Conservation (phyloP, 2,329 filamentous ascomycete species). For the Neodidymelliopsis sp. region DNA sequence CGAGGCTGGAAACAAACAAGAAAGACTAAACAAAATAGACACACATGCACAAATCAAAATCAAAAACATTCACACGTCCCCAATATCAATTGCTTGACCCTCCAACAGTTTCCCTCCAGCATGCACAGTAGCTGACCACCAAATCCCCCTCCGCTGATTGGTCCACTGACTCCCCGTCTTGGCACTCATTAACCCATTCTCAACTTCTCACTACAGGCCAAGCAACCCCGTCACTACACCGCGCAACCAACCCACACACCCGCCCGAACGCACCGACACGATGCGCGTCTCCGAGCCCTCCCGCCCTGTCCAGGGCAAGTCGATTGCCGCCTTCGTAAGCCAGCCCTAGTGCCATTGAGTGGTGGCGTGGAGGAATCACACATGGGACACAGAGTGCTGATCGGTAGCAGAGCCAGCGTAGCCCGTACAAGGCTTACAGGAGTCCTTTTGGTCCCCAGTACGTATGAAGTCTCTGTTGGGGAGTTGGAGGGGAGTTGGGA, state of each 20-base stretch:
- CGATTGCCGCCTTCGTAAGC: slow-evolving; percentile 42
- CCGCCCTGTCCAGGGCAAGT: slow-evolving; percentile 32
- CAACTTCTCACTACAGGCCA: slow-evolving; percentile 16
- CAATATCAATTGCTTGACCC: no score
- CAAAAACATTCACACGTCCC: no score
- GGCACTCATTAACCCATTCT: slow-evolving; percentile 25
- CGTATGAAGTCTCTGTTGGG: slow-evolving; percentile 33
- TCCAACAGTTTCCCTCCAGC: no score
- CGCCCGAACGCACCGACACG: slow-evolving; percentile 14
- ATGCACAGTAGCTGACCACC: slow-evolving; percentile 24
- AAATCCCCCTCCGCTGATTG: slow-evolving; percentile 32
- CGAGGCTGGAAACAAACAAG: no score
- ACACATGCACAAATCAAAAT: no score
- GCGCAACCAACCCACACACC: slow-evolving; percentile 9
- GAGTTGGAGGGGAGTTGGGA: neutral
- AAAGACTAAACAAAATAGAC: no score
- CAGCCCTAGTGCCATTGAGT: slow-evolving; percentile 22
- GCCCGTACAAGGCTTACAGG: slow-evolving; percentile 59
- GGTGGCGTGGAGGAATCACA: neutral
- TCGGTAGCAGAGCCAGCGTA: slow-evolving; percentile 39
- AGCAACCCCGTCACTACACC: slow-evolving; percentile 22
- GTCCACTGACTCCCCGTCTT: slow-evolving; percentile 15
- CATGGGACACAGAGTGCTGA: slow-evolving; percentile 26
- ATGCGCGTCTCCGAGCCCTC: slow-evolving; percentile 18
- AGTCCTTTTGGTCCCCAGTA: slow-evolving; percentile 68